Conservation (phyloP, 768 basidiomycete genomes). For the Boletus subcaerulescens region DNA sequence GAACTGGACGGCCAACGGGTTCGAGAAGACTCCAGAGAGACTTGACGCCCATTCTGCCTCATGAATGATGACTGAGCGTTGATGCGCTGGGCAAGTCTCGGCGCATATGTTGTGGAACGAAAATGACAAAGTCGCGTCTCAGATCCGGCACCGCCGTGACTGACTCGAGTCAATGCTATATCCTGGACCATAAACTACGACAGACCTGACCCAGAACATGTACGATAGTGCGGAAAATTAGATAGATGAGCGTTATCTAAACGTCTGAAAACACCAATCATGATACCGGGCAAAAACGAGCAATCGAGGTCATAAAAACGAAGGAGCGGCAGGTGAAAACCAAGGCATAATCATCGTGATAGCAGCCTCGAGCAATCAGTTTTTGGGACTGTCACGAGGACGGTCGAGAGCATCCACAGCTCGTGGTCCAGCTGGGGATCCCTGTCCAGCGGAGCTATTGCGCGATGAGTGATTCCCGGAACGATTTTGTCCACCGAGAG, state of each 20-base stretch:
- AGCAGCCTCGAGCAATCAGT: constrained; percentile 8
- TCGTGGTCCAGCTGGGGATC: constrained; percentile 46
- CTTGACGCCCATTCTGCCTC: constrained; percentile 83
- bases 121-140: constrained; percentile 8
- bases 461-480: constrained; percentile 39
- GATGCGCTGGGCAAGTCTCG: neutral
- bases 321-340: neutral
- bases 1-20: constrained; percentile 92
- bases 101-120: neutral
- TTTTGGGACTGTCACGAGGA: constrained; percentile 27
- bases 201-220: neutral
- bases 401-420: constrained; percentile 29
- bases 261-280: constrained; percentile 19
- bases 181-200: constrained; percentile 6
- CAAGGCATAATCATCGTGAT: constrained; percentile 7
- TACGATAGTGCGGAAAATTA: constrained; percentile 19
- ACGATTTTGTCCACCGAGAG: constrained; percentile 25
- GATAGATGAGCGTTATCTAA: constrained; percentile 13
- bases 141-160: no score
- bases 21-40: constrained; percentile 89
- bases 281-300: constrained; percentile 16
- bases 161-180: no score
- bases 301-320: constrained; percentile 10
- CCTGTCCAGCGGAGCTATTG: constrained; percentile 51
- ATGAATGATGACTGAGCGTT: neutral